Evolutionary conservation across 78 protist genomes (phyloP).

Genomic region (Monosiga brevicollis): DNA sequence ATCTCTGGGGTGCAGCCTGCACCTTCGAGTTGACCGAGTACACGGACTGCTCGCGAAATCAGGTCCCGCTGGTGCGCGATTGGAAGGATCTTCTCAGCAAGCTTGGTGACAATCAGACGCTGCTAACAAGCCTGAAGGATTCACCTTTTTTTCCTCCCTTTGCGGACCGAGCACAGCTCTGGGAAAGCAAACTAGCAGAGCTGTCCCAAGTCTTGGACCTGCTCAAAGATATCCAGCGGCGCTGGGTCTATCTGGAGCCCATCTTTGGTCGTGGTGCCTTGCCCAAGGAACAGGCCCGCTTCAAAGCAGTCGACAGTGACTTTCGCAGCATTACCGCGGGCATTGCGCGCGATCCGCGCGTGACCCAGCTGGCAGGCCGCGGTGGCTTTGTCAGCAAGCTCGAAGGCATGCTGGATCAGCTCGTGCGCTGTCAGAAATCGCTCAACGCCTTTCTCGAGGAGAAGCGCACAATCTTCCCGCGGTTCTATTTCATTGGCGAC

Average conservation of each 20-base stretch:
- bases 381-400: slow-evolving; percentile 18
- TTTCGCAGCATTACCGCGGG: slow-evolving; percentile 39
- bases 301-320: slow-evolving; percentile 57
- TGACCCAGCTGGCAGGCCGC: slow-evolving; percentile 11
- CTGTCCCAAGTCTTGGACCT: slow-evolving; percentile 34
- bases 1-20: slow-evolving; percentile 24
- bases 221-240: slow-evolving; percentile 64
- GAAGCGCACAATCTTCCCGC: slow-evolving; percentile 78
- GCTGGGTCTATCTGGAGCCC: slow-evolving; percentile 89
- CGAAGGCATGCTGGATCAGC: slow-evolving; percentile 40
- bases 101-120: slow-evolving; percentile 66
- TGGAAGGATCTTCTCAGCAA: slow-evolving; percentile 67
- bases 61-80: slow-evolving; percentile 46
- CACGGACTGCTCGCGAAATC: background rate
- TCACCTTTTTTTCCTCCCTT: slow-evolving; percentile 31
- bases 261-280: slow-evolving; percentile 75
- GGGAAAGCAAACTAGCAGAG: slow-evolving; percentile 29
- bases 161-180: background rate
- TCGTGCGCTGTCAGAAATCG: slow-evolving; percentile 62
- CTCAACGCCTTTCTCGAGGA: slow-evolving; percentile 76
- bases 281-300: slow-evolving; percentile 71
- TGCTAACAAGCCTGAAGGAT: slow-evolving; percentile 57
- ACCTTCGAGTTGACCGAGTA: slow-evolving; percentile 22
- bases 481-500: slow-evolving; percentile 92
- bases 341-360: slow-evolving; percentile 18